Evolutionary conservation across 148 eudicot genomes (phyloP), one percentile per base, ranked within the genome.

Genomic region (Vaccinium myrtillus): DNA sequence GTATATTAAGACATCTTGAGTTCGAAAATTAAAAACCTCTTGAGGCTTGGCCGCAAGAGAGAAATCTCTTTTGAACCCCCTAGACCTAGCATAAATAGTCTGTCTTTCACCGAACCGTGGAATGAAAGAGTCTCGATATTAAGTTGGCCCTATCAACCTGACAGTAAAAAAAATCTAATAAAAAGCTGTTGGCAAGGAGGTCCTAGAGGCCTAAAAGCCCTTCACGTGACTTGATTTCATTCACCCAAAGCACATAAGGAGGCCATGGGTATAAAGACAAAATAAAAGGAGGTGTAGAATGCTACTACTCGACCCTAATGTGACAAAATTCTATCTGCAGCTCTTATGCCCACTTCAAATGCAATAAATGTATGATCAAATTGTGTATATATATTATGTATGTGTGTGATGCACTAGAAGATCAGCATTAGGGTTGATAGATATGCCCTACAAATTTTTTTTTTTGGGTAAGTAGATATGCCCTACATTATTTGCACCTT

Each of bases 231-330:
- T 87, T 81, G 69, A 84, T 84, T 81, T 80, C 81, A 49, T 70
- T 80, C 81, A 49, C 78, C 84, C 87, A 87, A 59, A 70, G 81
- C 59, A 82, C 58, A 82, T 50, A 75, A 67, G 25, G 9, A 54
- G 46, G 14, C 79, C 18, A 9, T 0, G n/a, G 11, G 14, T 21
- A 16, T 58, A 77, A 36, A 71, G 86, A 84, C 86, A 84, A 84
- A 55, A 9, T 61, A 46, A 84, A 55, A 81, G 67, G 86, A 85
- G 88, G 89, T 77, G 67, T 85, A 84, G 92, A 90, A 86, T 69
- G 90, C 83, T 77, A 90, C 92, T 70, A 88, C 25, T 86, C 92
- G 82, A 70, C 77, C 75, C 55, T n/a, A 84, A 59, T 79, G 73
- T 79, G 82, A 79, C 82, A 79, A 79, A 84, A 69, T 53, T 84